phyloP scores from a whole-genome alignment of 306 rosid genomes.

The Castanospermum australe region DNA sequence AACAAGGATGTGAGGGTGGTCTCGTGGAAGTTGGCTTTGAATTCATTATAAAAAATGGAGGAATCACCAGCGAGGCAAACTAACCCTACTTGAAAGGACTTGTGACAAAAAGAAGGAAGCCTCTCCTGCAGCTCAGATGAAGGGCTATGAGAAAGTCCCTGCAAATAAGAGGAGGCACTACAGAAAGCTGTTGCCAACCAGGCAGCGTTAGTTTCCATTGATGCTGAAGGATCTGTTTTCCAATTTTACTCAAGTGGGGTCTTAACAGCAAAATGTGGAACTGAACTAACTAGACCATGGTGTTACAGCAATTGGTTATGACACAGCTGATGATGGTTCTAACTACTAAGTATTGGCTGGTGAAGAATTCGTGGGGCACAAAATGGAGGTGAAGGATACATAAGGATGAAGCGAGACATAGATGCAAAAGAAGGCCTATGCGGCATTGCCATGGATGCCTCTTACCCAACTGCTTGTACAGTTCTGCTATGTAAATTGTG shows the following conservation, averaged over 20 bases:
- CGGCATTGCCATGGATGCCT: slow-evolving; percentile 37
- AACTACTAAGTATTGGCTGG: slow-evolving; percentile 33
- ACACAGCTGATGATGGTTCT: slow-evolving; percentile 16
- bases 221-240: slow-evolving; percentile 23
- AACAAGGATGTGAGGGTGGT: slow-evolving; percentile 36
- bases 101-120: neutral
- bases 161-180: slow-evolving; percentile 19
- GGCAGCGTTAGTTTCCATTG: slow-evolving; percentile 35
- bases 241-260: slow-evolving; percentile 17
- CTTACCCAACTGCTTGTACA: slow-evolving; percentile 24
- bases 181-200: slow-evolving; percentile 37
- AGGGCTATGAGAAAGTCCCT: slow-evolving; percentile 34
- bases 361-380: slow-evolving; percentile 43
- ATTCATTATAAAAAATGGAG: slow-evolving; percentile 30
- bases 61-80: slow-evolving; percentile 25
- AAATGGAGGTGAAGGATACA: slow-evolving; percentile 35
- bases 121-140: neutral
- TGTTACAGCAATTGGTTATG: slow-evolving; percentile 37
- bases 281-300: slow-evolving; percentile 41
- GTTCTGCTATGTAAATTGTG: neutral
- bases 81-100: slow-evolving; percentile 31
- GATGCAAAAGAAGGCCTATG: slow-evolving; percentile 31
- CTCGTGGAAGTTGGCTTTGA: slow-evolving; percentile 32
- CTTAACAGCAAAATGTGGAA: slow-evolving; percentile 30
- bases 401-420: slow-evolving; percentile 29